Base-by-base conservation (phyloP, 1,139 yeast species). In the Candida glucosophila region DNA sequence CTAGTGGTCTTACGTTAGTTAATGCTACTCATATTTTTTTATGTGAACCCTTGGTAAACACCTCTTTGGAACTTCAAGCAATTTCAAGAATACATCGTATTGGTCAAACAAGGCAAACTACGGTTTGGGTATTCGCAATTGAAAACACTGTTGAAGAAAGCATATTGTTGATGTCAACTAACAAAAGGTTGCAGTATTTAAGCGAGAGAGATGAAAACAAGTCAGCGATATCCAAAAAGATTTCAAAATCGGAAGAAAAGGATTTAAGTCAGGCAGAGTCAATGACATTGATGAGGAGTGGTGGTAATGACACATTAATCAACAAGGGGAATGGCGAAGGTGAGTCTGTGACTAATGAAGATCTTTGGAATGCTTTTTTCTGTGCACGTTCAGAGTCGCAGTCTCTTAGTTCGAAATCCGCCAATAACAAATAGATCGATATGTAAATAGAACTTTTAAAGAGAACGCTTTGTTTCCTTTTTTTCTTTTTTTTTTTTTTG, bases 11-110 rank as follows among this genome's bases (percentile, higher is more conserved):
- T 37, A 90, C 95, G 3, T 62, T 90, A 35, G 75, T 86, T 9
- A 88, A 88, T 56, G 97, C 97, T 1, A 77, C 83, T 1, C 95
- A 90, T 49, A 88, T 90, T 0, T 79, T 83, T 37, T 49, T 86
- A 7, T 78, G 95, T 49, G 98, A 90, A 48, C 97, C 97, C 1
- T 63, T 90, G 34, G 78, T 88, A n/a, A 86, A 85, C 43, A 74
- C 86, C 0, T 79, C 94, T 2, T 61, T 86, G 26, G 97, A 90
- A 42, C 50, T 81, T 13, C 98, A 90, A 44, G 96, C 97, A 0
- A 79, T 88, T 29, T 82, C 93, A 22, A 68, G 98, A 37, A 77
- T 90, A 23, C 95, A 88, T 46, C 59, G 98, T 34, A 88, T 90
- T 44, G 98, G 98, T 0, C 98, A 90, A 48, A 70, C 66, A 3